Conservation (phyloP, 164 flowering plant genomes). For the Euptelea pleiosperma region DNA sequence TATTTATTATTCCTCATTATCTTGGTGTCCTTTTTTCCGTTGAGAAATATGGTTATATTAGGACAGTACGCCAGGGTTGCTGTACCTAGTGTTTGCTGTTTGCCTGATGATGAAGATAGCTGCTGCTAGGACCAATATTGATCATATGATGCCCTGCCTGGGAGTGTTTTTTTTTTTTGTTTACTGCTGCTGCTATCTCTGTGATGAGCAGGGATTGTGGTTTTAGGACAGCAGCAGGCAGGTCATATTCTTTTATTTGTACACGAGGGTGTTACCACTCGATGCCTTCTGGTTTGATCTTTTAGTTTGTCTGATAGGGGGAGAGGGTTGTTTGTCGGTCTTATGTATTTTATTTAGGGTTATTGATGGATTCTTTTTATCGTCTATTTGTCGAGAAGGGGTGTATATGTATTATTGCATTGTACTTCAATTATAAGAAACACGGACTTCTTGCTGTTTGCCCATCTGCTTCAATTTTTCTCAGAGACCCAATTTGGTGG, state of each 20-base stretch:
- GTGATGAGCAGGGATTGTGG: neutral
- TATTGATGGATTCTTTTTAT: neutral
- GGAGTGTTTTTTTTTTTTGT: slow-evolving; percentile 28
- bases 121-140: slow-evolving; percentile 17
- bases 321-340: neutral
- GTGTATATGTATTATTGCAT: slow-evolving; percentile 16
- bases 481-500: too few species aligned
- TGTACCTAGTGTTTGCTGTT: slow-evolving; percentile 18
- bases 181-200: slow-evolving; percentile 24
- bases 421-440: slow-evolving; percentile 13
- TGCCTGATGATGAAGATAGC: slow-evolving; percentile 18
- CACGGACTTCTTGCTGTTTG: slow-evolving; percentile 9
- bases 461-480: neutral
- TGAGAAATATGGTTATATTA: slow-evolving; percentile 5
- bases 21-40: neutral
- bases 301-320: slow-evolving; percentile 7
- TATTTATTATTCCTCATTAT: neutral
- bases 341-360: neutral
- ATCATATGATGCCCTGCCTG: slow-evolving; percentile 26
- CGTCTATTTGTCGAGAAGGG: slow-evolving; percentile 1
- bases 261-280: slow-evolving; percentile 8
- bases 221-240: slow-evolving; percentile 18
- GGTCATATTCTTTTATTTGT: slow-evolving; percentile 51
- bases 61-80: slow-evolving; percentile 11
- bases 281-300: slow-evolving; percentile 8